Base-by-base conservation (phyloP, 306 rosid species). In the Prunus fruticosa region DNA sequence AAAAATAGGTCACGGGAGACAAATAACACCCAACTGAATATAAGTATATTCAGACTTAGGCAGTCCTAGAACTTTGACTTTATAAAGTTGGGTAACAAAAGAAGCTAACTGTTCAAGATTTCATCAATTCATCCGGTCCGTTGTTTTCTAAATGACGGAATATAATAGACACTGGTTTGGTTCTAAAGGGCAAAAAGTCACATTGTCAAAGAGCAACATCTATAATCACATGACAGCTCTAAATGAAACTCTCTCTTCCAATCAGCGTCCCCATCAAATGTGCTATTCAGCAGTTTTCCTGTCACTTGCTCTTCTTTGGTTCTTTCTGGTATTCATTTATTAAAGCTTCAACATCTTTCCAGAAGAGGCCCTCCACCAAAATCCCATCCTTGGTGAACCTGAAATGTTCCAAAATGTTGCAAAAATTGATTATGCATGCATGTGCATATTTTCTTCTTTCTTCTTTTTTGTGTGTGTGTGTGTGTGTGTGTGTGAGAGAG, bases 381-480 rank as follows among this genome's bases (percentile, higher is more conserved):
- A 85, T 32, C 32, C 91, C 91, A 60, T 87, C 91, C 82, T 82
- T 69, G 19, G 91, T 87, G 84, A 87, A 82, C 91, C 91, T 87
- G 76, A 53, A 69, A 78, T 69, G 70, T 69, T 38, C 19, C 51
- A 15, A 18, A 27, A 23, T 60, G 32, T 60, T 27, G 14, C 62
- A 28, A 30, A 50, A 20, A 60, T 16, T 5, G 68, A 58, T 43
- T 23, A 45, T 23, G 28, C 66, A 71, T 54, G 49, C 64, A 70
- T 30, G 46, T 52, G 45, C 50, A 14, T 34, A 15, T 15, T 38
- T 22, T 57, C 38, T 2, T 56, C 56, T 56, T 14, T 22, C 2
- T 52, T 2, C 15, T 5, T 45, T 73, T 30, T 62, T 67, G 61
- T 65, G 56, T 22, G 64, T n/a, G 28, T 45, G n/a, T 2, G 45